These are phyloP conservation scores for Lachnellula suecica DNA, from an alignment of 2,329 filamentous ascomycete genomes.

Conservation along the genomic window DNA sequence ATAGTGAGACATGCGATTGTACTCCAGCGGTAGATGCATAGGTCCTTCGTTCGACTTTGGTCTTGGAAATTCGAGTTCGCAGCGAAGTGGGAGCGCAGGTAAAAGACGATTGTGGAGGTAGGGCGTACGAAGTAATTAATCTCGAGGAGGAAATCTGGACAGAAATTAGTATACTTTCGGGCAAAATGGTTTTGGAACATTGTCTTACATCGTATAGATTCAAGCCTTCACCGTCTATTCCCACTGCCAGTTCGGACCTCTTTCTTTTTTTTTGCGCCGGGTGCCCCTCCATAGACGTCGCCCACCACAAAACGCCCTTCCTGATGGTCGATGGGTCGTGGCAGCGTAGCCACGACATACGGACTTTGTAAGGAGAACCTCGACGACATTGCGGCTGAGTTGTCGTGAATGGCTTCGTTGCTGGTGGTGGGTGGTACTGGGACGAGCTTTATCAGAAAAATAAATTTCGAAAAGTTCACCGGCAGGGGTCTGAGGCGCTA, in stretches of 20 bases:
- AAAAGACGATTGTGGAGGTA: constrained; percentile 64
- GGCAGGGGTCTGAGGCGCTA: constrained; percentile 16
- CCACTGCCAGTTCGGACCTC: constrained; percentile 62
- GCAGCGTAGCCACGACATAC: constrained; percentile 61
- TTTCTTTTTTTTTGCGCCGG: constrained; percentile 60
- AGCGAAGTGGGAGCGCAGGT: constrained; percentile 62
- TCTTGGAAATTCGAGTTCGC: constrained; percentile 43
- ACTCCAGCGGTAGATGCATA: constrained; percentile 54
- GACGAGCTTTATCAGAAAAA: constrained; percentile 8
- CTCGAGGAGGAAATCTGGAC: constrained; percentile 57
- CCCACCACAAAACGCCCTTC: constrained; percentile 54
- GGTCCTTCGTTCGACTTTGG: constrained; percentile 56
- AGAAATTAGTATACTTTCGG: constrained; percentile 5
- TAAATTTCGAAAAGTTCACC: constrained; percentile 17
- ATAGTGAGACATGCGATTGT: constrained; percentile 54
- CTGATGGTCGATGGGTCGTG: constrained; percentile 54
- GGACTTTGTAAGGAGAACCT: constrained; percentile 63
- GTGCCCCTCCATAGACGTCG: constrained; percentile 59
- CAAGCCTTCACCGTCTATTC: constrained; percentile 63
- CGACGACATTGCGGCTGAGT: constrained; percentile 30
- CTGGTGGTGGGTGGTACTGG: constrained; percentile 1
- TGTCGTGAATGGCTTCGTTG: constrained; percentile 7
- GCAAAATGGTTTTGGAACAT: background rate
- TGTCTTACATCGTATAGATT: constrained; percentile 63
- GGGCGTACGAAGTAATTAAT: constrained; percentile 65